phyloP scores from a whole-genome alignment of 139 green algal genomes.

The Yamagishiella unicocca region DNA sequence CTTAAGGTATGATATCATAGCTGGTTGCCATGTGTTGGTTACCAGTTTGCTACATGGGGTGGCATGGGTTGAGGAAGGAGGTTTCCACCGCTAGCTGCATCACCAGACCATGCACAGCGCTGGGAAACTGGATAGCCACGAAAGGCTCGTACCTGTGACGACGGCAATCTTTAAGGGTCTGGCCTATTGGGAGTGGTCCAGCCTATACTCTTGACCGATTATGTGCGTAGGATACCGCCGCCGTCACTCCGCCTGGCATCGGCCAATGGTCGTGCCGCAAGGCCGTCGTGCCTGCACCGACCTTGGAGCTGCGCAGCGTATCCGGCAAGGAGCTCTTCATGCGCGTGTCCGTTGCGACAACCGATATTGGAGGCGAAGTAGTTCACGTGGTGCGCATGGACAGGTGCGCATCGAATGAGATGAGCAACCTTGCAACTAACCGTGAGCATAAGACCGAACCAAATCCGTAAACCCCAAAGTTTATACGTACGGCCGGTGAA shows the following conservation, averaged over 20 bases:
- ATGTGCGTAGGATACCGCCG: not conserved
- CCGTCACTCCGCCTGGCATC: not conserved
- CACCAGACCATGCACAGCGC: no score
- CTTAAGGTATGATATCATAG: slow-evolving; percentile 15
- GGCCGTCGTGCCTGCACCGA: not conserved
- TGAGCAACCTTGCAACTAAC: no score
- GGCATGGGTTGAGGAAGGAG: not conserved
- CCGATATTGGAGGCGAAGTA: not conserved
- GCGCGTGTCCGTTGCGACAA: not conserved
- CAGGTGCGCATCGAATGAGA: not conserved
- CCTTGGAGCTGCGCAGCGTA: slow-evolving; percentile 16
- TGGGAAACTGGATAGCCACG: no score
- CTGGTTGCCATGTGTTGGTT: not conserved
- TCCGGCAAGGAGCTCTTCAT: slow-evolving; percentile 19
- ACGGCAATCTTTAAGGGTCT: no score
- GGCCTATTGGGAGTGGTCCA: no score
- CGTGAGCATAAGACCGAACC: no score
- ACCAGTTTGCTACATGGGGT: not conserved
- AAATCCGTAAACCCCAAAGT: no score
- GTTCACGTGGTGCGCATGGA: not conserved
- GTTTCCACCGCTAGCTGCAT: not conserved
- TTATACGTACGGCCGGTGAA: no score
- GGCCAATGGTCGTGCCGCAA: not conserved
- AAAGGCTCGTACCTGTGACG: no score
- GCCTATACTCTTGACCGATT: no score